Conservation (phyloP, 805 yeast species). For the Yamadazyma laniorum region DNA sequence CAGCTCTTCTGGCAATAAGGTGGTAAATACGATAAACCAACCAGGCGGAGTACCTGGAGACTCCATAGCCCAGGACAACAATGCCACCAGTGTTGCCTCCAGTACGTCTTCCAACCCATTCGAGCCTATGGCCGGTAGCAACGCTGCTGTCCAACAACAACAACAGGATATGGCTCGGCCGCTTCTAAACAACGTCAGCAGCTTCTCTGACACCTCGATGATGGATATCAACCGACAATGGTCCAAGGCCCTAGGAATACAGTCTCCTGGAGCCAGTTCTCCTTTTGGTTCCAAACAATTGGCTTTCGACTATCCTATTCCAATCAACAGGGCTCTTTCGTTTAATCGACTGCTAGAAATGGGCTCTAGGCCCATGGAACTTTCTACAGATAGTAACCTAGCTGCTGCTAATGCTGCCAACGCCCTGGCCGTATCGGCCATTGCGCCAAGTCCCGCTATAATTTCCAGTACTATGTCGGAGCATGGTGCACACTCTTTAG, state of each 20-base stretch:
- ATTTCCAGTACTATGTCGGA: constrained; percentile 2
- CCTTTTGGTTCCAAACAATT: constrained; percentile 14
- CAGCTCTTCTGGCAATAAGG: background rate
- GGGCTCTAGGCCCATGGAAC: background rate
- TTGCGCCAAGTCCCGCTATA: constrained; percentile 6
- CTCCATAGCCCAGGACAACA: background rate
- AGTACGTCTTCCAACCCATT: constrained; percentile 10
- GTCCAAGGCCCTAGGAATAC: constrained; percentile 17
- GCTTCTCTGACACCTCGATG: constrained; percentile 2
- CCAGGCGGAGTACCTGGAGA: background rate
- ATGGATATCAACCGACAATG: constrained; percentile 15
- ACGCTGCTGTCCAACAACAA: background rate
- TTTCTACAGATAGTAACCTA: background rate
- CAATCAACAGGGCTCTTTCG: constrained; percentile 15
- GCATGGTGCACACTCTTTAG: background rate
- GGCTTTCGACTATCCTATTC: constrained; percentile 15
- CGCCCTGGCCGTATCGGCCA: constrained; percentile 8
- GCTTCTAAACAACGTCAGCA: constrained; percentile 4
- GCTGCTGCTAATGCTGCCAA: constrained; percentile 6
- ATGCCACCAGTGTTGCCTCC: constrained; percentile 13
- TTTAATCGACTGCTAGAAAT: constrained; percentile 12
- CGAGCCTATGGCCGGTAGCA: constrained; percentile 10
- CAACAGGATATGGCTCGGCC: constrained; percentile 2
- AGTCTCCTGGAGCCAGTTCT: constrained; percentile 13
- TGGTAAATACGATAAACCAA: background rate